These are phyloP conservation scores for Ustilago curta DNA, from an alignment of 1,284 basidiomycete genomes.

Conservation along the genomic window DNA sequence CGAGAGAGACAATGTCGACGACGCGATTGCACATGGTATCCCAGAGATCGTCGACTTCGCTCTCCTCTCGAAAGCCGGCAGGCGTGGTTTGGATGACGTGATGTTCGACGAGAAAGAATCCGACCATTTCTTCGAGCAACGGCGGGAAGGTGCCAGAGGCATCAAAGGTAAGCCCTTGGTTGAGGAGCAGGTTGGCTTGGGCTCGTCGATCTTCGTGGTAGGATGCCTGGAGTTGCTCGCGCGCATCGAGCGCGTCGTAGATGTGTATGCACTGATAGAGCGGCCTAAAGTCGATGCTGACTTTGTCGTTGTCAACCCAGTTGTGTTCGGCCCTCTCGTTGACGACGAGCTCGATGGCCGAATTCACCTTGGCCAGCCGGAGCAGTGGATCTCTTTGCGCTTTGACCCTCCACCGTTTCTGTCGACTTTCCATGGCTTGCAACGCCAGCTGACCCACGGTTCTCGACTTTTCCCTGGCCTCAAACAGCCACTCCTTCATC, in stretches of 20 bases:
- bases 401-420: constrained; percentile 80
- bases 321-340: constrained; percentile 95
- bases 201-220: constrained; percentile 93
- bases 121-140: constrained; percentile 85
- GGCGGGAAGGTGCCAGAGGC: constrained; percentile 50
- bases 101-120: constrained; percentile 96
- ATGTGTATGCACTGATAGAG: constrained; percentile 98
- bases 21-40: constrained; percentile 85
- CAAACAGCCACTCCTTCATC: constrained; percentile 96
- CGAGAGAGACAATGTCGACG: constrained; percentile 79
- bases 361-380: constrained; percentile 86
- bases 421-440: constrained; percentile 87
- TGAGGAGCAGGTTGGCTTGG: constrained; percentile 95
- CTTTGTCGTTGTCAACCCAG: constrained; percentile 87
- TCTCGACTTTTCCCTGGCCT: constrained; percentile 88
- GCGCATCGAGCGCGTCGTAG: constrained; percentile 87
- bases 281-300: constrained; percentile 92
- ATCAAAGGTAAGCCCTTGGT: constrained; percentile 72
- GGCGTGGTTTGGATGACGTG: constrained; percentile 88
- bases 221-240: constrained; percentile 87
- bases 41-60: constrained; percentile 96
- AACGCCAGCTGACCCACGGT: constrained; percentile 88
- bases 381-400: constrained; percentile 63
- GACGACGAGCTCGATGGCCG: constrained; percentile 90
- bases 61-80: constrained; percentile 81